Evolutionary conservation across 345 rosid species (phyloP), one percentile per base, ranked within the genome.

Genomic region (Citrus sp.): DNA sequence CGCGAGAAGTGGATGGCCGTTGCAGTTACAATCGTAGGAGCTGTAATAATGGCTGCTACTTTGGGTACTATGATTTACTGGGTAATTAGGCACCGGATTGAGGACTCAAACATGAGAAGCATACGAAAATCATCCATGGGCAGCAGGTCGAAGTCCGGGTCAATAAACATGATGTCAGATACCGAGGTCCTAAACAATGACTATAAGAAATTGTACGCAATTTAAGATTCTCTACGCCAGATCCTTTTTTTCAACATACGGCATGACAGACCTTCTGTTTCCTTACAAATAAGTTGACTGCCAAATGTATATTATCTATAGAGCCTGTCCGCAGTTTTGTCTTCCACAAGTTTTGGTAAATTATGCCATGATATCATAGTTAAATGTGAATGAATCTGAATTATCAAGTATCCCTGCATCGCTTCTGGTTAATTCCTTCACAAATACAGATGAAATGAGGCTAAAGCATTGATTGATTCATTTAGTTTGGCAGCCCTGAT

Each of bases 41-140:
- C 97, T 25, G 72, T 85, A 54, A 93, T 93, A 74, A 93, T 95
- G 99, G 92, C 81, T 24, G 87, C 94, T n/a, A 95, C 99, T 10
- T 62, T 93, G 66, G 99, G 98, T n/a, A 92, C 94, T 0, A 95
- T 95, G 98, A 88, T 90, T 80, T 93, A 89, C 72, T 95, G 99
- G 99, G 98, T 95, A 74, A 87, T 93, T 34, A 85, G 74, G 83
- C 98, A 93, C 74, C 84, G 96, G 37, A 95, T 95, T 2, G 98
- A 95, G 78, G 92, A 93, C 74, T 85, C 91, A 1, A 95, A 88
- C 63, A 38, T 88, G 80, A 90, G 95, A 81, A 95, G 81, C 58
- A 83, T 88, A 37, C 83, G 98, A 32, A 88, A 77, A 85, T 90
- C 93, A 1, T 86, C 95, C 0, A 7, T 86, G 82, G 87, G 86